Conservation (phyloP, 2,329 filamentous ascomycete species). For the Didymella segeticola region DNA sequence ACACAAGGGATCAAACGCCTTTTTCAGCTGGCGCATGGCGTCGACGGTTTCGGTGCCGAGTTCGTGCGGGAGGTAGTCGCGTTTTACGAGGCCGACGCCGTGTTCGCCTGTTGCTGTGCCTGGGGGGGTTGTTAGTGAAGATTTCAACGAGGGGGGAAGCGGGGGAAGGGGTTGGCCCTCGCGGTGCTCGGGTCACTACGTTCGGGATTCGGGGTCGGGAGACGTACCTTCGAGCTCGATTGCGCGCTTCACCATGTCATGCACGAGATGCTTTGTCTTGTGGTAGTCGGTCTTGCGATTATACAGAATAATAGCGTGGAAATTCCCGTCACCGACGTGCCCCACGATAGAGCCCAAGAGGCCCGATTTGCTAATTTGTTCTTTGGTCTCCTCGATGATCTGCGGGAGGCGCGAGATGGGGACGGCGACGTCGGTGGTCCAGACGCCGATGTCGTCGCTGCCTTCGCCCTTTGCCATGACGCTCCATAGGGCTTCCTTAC, state of each 20-base stretch:
- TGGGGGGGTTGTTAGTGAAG: not conserved
- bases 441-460: constrained; percentile 66
- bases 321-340: constrained; percentile 78
- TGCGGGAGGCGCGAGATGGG: constrained; percentile 74
- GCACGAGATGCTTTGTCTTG: constrained; percentile 73
- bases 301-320: constrained; percentile 71
- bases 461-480: constrained; percentile 69
- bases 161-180: not conserved
- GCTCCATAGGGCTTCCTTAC: constrained; percentile 77
- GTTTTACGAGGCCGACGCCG: constrained; percentile 82
- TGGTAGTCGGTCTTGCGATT: constrained; percentile 69
- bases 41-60: constrained; percentile 77
- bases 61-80: constrained; percentile 82
- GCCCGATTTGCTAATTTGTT: constrained; percentile 67
- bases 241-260: constrained; percentile 84
- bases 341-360: constrained; percentile 72
- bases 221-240: constrained; percentile 74
- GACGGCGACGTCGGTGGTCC: constrained; percentile 83
- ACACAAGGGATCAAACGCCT: constrained; percentile 77
- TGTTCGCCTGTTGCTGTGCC: constrained; percentile 85
- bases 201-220: too few species aligned
- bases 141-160: not conserved
- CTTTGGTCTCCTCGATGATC: constrained; percentile 78
- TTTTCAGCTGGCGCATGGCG: constrained; percentile 85
- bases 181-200: not conserved